Evolutionary conservation across 202 grass and related monocot genomes (phyloP), one percentile per base, ranked within the genome.

Genomic region (Carex arenaria): DNA sequence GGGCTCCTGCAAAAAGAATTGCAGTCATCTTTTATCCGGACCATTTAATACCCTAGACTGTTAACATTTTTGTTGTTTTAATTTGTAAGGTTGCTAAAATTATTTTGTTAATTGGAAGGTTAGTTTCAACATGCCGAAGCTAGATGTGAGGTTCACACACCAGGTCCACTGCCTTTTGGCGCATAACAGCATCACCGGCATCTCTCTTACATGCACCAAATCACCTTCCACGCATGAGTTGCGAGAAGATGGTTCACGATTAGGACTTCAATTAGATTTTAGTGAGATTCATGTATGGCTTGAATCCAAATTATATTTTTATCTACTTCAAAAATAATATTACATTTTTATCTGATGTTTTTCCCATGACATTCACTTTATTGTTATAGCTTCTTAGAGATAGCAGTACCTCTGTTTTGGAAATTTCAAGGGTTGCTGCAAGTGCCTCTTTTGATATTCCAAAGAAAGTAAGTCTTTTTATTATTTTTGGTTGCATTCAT

Each of bases 91-190:
- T 89, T 82, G 85, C 89, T 92, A 86, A 98, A 91, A 95, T 91
- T 67, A 76, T 87, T 71, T 95, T 98, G 84, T 93, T 90, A 82
- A 89, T 90, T 98, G 91, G 89, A 98, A 98, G 95, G 95, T 98
- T 98, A 95, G 95, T 91, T 98, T 98, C 89, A 98, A 90, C 90
- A 93, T 95, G 90, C 92, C 95, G 89, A 98, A 95, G 84, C 87
- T 98, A 81, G 95, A 95, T 93, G 86, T 93, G 90, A 98, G 93
- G 89, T 93, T 93, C 85, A 85, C 93, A 69, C 87, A 93, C 63
- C 86, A 87, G 70, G 92, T 92, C 73, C 87, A 95, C 76, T 80
- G 84, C 15, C 82, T 98, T 54, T 91, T 85, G 14, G 26, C 95
- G 45, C 87, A 90, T 57, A 98, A 98, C 51, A 89, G 88, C 87